Percentiles rank a stretch among this genome's conserved stretches.
Conservation (phyloP, 345 rosid species). For the Laguncularia racemosa region DNA sequence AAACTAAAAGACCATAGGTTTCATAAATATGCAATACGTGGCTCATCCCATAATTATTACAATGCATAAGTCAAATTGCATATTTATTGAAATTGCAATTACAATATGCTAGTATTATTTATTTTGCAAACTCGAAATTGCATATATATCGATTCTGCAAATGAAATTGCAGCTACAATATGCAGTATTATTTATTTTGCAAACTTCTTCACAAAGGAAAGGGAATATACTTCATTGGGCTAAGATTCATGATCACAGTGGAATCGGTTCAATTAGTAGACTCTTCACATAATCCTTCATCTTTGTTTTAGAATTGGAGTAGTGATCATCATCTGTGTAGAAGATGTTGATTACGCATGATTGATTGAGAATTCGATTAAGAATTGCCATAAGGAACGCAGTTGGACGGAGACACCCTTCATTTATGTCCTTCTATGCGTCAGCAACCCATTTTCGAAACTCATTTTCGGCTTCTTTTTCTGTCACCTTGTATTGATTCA, state of each 20-base stretch:
- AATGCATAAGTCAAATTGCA: no score
- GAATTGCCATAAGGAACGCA: conserved; percentile 8
- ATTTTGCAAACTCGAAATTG: no score
- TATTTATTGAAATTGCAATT: no score
- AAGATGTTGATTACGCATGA: conserved; percentile 12
- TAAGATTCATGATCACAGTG: neutral
- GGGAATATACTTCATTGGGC: no score
- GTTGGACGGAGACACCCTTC: conserved; percentile 7
- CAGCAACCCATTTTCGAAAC: neutral
- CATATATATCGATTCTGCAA: no score
- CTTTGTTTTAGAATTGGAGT: neutral
- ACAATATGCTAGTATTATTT: no score
- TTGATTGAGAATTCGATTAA: conserved; percentile 13
- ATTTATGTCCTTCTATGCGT: conserved; percentile 23
- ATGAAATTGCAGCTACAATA: no score
- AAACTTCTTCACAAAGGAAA: no score
- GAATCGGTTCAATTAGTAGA: conserved; percentile 10
- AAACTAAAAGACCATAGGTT: no score
- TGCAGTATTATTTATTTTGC: no score
- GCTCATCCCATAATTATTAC: no score
- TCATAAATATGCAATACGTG: no score
- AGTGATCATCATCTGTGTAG: conserved; percentile 18
- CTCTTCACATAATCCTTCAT: conserved; percentile 1
- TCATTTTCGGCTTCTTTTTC: conserved; percentile 10
- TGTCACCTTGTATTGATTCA: conserved; percentile 2